Percentiles rank a stretch among this genome's conserved stretches.
These are phyloP conservation scores for Podospora didyma DNA, from an alignment of 495 filamentous ascomycete species.

Conservation along the genomic window DNA sequence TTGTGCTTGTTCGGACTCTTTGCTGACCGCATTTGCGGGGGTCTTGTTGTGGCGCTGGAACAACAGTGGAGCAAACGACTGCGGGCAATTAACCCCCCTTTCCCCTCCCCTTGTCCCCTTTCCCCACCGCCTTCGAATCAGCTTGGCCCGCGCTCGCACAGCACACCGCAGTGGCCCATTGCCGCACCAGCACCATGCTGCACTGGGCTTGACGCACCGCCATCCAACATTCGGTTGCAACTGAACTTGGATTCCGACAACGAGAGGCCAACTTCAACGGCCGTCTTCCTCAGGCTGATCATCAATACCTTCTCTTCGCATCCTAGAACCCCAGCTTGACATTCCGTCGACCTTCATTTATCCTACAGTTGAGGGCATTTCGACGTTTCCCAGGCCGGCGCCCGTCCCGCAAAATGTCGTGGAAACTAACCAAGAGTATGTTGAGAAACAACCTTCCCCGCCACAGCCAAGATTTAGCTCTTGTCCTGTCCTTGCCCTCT, in stretches of 20 bases:
- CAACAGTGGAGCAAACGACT: too few species aligned
- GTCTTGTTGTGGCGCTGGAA: neutral
- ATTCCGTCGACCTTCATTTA: conserved; percentile 4
- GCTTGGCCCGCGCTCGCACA: neutral
- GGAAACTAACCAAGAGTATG: conserved; percentile 69
- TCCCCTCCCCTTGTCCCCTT: too few species aligned
- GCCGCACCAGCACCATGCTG: neutral
- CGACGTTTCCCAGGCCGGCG: neutral
- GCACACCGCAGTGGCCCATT: neutral
- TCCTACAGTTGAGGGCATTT: neutral
- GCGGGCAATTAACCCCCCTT: too few species aligned
- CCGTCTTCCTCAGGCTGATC: neutral
- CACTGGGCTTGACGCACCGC: too few species aligned
- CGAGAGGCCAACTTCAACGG: conserved; percentile 1
- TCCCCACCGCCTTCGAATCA: neutral
- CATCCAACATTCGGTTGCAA: neutral
- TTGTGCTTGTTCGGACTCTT: neutral
- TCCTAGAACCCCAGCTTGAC: conserved; percentile 14
- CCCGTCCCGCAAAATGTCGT: conserved; percentile 62
- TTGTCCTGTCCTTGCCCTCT: too few species aligned
- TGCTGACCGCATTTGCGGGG: conserved; percentile 10
- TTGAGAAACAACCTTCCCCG: too few species aligned
- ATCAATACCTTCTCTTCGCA: conserved; percentile 3
- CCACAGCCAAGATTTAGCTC: too few species aligned
- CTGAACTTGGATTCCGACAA: conserved; percentile 9